Base-by-base conservation (phyloP, 176 grass and related monocot genomes). In the Melocanna baccifera region DNA sequence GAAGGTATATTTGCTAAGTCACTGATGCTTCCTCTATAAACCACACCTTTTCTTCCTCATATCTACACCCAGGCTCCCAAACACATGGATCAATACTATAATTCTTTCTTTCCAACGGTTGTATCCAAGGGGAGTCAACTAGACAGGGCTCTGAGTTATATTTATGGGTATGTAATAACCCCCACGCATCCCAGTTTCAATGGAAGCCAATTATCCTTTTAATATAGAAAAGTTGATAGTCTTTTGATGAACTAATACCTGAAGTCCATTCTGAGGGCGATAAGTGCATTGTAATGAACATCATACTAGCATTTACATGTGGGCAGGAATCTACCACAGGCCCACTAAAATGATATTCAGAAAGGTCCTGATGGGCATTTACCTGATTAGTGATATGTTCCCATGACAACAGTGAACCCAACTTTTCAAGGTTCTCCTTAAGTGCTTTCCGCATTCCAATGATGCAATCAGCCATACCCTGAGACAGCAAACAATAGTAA, bases 351-450 rank as follows among this genome's bases (percentile, higher is more conserved):
- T 15, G 30, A 68, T 18, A 86, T 46, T 30, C 12, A 78, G 22
- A 79, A 28, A 55, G 19, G 39, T 53, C 63, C 22, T 75, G 28
- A 75, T 74, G 23, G 8, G 11, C 3, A 73, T 53, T 93, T 76
- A 98, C 96, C 96, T 98, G 96, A 81, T 98, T 93, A 51, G 91
- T 98, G 57, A 95, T 45, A 80, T 98, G 96, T 62, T 98, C 96
- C 96, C 96, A 98, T 65, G 96, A 92, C 51, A 98, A 77, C 85
- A 89, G 67, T 7, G 93, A 98, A 81, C 91, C 96, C 81, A 93
- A 77, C 79, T 92, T 90, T 80, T 95, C 91, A 89, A 98, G 87
- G 37, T 87, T 90, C 28, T 93, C 91, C 53, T 92, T 86, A 18
- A 98, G 92, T 86, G 91, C 71, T 18, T 64, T 90, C 42, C 96